Evolutionary conservation across 139 green algal species (phyloP).

Genomic region (Coelastrella sp.): DNA sequence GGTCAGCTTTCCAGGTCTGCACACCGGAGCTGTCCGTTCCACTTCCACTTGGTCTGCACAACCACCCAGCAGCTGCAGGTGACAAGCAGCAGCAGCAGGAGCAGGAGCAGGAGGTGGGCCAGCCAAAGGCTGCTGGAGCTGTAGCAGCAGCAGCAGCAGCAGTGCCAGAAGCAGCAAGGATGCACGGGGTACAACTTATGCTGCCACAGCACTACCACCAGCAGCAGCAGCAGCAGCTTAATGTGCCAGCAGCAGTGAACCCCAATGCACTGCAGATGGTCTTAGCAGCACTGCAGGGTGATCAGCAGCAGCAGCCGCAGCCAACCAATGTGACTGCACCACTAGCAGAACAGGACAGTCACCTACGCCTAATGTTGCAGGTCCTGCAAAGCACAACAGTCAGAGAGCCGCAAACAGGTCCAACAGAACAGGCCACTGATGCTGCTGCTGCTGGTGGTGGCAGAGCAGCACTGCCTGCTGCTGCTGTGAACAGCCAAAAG

Average conservation of each 20-base stretch:
- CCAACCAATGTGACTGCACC: neutral
- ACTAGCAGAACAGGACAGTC: neutral
- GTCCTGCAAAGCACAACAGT: neutral
- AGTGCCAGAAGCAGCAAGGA: neutral
- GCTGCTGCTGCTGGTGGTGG: conserved; percentile 29
- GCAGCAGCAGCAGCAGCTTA: too few species aligned
- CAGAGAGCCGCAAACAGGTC: neutral
- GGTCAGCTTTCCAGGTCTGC: neutral
- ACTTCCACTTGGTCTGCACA: too few species aligned
- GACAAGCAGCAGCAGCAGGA: neutral
- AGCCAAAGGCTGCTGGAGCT: neutral
- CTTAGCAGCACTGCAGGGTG: neutral
- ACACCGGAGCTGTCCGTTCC: neutral
- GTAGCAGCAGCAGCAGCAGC: neutral
- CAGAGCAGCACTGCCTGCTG: neutral
- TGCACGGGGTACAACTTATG: neutral
- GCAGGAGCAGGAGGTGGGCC: too few species aligned
- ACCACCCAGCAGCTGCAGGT: too few species aligned
- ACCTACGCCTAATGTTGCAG: neutral
- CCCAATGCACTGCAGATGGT: neutral
- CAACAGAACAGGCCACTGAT: conserved; percentile 33
- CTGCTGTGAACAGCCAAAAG: neutral
- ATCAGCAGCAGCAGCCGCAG: neutral
- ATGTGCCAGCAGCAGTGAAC: neutral
- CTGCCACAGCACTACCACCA: neutral